Evolutionary conservation across 805 yeast genomes (phyloP).

Genomic region (Spathaspora boniae): DNA sequence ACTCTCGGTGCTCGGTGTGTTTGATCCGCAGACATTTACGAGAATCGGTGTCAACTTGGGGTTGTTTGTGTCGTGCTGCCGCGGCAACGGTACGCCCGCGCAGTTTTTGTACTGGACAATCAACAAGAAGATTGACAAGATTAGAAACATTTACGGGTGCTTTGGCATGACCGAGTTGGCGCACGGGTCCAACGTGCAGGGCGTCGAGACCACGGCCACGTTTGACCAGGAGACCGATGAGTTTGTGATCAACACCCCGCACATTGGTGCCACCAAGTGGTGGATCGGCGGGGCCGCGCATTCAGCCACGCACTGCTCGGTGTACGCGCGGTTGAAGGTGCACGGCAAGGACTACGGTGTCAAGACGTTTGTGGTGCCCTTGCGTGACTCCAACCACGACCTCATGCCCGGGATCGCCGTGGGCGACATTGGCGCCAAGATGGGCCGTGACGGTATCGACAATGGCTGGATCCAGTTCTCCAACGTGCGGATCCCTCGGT

Average conservation of each 20-base stretch:
- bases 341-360: constrained; percentile 45
- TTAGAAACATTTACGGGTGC: constrained; percentile 60
- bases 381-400: constrained; percentile 41
- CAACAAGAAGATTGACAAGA: constrained; percentile 56
- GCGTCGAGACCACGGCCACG: constrained; percentile 53
- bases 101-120: constrained; percentile 83
- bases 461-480: constrained; percentile 49
- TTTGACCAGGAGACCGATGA: constrained; percentile 39
- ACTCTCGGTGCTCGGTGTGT: constrained; percentile 53
- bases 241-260: constrained; percentile 44
- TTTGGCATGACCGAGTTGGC: constrained; percentile 66
- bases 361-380: constrained; percentile 45
- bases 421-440: constrained; percentile 47
- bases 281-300: constrained; percentile 52
- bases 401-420: constrained; percentile 42
- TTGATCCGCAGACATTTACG: constrained; percentile 79
- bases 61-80: constrained; percentile 72
- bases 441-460: constrained; percentile 49
- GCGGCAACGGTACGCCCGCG: constrained; percentile 83
- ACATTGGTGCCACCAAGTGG: constrained; percentile 49
- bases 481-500: constrained; percentile 41
- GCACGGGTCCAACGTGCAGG: constrained; percentile 58
- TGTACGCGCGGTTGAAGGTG: constrained; percentile 42
- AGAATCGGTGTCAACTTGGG: constrained; percentile 88
- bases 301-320: constrained; percentile 40